A percentile compares a stretch with the other conserved stretches of the same genome.
phyloP scores from a whole-genome alignment of 73 alveolate genomes.

The Paramecium biaurelia region DNA sequence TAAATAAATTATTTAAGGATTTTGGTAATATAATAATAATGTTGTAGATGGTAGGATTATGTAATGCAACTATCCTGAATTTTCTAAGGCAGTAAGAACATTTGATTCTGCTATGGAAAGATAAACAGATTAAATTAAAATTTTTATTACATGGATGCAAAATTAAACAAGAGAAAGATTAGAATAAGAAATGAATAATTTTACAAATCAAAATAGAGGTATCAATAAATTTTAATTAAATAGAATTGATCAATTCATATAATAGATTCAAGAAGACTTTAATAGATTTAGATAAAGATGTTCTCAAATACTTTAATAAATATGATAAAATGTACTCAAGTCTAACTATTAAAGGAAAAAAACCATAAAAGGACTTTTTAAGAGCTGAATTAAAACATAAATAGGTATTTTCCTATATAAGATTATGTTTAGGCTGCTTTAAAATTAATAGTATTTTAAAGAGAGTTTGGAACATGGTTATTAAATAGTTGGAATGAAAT shows the following conservation, averaged over 20 bases:
- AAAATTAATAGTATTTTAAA: neutral
- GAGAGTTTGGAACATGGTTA: conserved; percentile 46
- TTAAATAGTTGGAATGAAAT: conserved; percentile 23
- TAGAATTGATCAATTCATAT: neutral
- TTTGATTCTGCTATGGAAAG: neutral
- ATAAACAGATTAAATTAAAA: neutral
- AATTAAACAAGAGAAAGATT: conserved; percentile 39
- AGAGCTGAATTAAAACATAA: conserved; percentile 36
- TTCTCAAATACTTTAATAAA: neutral
- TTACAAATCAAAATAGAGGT: conserved; percentile 19
- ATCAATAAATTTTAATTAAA: neutral
- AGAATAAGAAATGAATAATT: conserved; percentile 45
- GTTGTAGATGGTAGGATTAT: conserved; percentile 19
- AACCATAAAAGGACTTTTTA: conserved; percentile 13
- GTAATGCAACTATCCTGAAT: conserved; percentile 26
- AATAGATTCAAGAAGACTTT: conserved; percentile 2
- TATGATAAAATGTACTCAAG: neutral
- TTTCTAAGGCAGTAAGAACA: neutral
- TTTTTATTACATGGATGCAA: conserved; percentile 6
- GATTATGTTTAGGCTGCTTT: neutral
- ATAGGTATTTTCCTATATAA: neutral
- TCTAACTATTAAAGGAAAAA: neutral
- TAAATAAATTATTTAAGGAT: neutral
- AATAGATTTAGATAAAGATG: conserved; percentile 24
- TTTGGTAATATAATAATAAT: neutral